These are phyloP conservation scores for Claviceps pazoutovae DNA, from an alignment of 2,329 filamentous ascomycete species.

Conservation along the genomic window DNA sequence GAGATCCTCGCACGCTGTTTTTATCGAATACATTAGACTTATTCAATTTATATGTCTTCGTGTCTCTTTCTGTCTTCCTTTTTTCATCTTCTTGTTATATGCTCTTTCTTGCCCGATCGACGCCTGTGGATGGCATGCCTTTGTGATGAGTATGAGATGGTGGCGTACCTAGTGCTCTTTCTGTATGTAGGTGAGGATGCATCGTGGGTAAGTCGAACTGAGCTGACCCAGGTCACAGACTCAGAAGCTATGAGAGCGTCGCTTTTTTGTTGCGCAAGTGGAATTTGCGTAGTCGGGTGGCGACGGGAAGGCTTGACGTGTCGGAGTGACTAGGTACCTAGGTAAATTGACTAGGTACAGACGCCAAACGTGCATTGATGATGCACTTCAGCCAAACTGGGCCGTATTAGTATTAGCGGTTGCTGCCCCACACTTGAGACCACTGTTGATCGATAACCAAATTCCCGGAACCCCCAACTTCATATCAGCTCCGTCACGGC, in stretches of 20 bases:
- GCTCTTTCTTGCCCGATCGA: background rate
- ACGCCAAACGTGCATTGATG: no score
- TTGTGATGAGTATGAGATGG: background rate
- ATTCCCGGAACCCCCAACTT: no score
- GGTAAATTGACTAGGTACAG: no score
- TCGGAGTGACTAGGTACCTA: no score
- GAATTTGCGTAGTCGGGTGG: background rate
- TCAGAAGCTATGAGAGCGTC: background rate
- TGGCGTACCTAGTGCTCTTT: conserved; percentile 66
- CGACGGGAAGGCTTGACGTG: background rate
- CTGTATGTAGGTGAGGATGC: conserved; percentile 95
- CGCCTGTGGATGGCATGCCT: no score
- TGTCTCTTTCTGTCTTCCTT: background rate
- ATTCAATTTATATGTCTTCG: background rate
- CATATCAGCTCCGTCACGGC: no score
- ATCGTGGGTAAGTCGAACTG: conserved; percentile 37
- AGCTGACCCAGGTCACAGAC: background rate
- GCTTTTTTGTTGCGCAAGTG: background rate
- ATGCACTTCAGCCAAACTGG: no score
- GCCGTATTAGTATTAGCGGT: no score
- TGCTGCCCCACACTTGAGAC: no score
- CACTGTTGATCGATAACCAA: no score
- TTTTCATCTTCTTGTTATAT: background rate
- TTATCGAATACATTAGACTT: conserved; percentile 6
- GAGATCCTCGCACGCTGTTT: conserved; percentile 78